phyloP scores from a whole-genome alignment of 2,329 filamentous ascomycete genomes.

The Leptosphaerulina australis region DNA sequence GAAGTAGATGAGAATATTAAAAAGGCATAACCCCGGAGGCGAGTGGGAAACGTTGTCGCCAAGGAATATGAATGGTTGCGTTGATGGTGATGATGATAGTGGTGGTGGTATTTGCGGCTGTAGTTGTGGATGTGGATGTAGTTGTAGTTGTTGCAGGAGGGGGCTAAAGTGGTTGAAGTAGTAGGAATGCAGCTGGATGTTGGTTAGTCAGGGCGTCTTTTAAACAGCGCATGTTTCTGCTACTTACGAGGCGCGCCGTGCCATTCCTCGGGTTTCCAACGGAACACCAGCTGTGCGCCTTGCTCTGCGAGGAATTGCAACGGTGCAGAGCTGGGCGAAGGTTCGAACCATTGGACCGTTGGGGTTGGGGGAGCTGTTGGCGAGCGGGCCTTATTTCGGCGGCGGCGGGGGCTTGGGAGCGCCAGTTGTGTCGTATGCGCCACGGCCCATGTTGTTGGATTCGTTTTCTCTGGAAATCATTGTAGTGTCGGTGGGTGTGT shows the following conservation, averaged over 20 bases:
- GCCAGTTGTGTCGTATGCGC: constrained; percentile 58
- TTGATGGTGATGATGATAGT: constrained; percentile 22
- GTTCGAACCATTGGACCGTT: constrained; percentile 9
- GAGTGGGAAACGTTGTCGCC: constrained; percentile 18
- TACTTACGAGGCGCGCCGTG: constrained; percentile 44
- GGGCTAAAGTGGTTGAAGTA: constrained; percentile 24
- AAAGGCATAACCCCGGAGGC: constrained; percentile 41
- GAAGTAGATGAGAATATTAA: constrained; percentile 47
- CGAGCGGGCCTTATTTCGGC: constrained; percentile 47
- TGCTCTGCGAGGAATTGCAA: constrained; percentile 10
- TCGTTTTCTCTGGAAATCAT: constrained; percentile 53
- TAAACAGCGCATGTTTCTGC: constrained; percentile 34
- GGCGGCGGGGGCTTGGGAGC: constrained; percentile 54
- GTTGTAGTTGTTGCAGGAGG: no score
- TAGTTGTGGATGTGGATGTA: no score
- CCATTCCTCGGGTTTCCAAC: constrained; percentile 44
- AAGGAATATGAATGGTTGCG: constrained; percentile 16
- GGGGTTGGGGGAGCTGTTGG: no score
- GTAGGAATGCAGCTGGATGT: constrained; percentile 37
- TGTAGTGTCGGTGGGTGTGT: constrained; percentile 30
- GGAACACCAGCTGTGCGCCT: constrained; percentile 26
- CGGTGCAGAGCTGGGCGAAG: constrained; percentile 3
- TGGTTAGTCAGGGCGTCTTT: constrained; percentile 38
- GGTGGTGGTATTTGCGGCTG: no score
- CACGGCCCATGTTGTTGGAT: constrained; percentile 56